A percentile compares a stretch with the other conserved stretches of the same genome.
These are phyloP conservation scores for Candida verbasci DNA, from an alignment of 805 yeast species.

Conservation along the genomic window DNA sequence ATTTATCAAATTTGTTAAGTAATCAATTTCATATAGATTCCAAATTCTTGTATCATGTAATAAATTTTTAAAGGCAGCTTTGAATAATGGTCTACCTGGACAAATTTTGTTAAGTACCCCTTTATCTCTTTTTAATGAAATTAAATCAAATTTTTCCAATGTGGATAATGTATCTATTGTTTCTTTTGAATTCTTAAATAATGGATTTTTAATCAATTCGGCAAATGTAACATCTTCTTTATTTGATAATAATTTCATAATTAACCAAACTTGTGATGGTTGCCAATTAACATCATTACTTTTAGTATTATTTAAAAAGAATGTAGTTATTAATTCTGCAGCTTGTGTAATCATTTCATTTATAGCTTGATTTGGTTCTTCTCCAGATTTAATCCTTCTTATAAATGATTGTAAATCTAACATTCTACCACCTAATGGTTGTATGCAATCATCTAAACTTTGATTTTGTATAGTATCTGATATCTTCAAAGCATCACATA, in stretches of 20 bases:
- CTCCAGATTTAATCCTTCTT: conserved; percentile 86
- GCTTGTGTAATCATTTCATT: conserved; percentile 79
- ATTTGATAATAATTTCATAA: conserved; percentile 61
- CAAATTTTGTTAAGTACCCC: conserved; percentile 64
- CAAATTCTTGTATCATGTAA: conserved; percentile 52
- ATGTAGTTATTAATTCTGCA: conserved; percentile 82
- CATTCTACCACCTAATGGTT: conserved; percentile 92
- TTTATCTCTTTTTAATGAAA: conserved; percentile 66
- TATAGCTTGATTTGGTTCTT: conserved; percentile 70
- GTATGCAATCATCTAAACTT: conserved; percentile 52
- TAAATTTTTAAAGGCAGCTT: conserved; percentile 72
- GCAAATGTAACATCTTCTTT: conserved; percentile 43
- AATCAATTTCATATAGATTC: conserved; percentile 61
- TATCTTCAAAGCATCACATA: conserved; percentile 46
- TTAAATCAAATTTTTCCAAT: conserved; percentile 75
- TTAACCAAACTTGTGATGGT: conserved; percentile 82
- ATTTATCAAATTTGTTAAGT: conserved; percentile 49
- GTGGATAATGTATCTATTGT: conserved; percentile 48
- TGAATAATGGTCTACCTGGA: conserved; percentile 82
- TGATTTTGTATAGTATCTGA: conserved; percentile 25
- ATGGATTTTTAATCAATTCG: conserved; percentile 51
- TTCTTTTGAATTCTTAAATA: conserved; percentile 55
- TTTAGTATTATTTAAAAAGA: conserved; percentile 45
- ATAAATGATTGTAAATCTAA: conserved; percentile 86
- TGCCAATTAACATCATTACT: conserved; percentile 47